Base-by-base conservation (phyloP, 1,284 basidiomycete species). In the Porodaedalea pini region DNA sequence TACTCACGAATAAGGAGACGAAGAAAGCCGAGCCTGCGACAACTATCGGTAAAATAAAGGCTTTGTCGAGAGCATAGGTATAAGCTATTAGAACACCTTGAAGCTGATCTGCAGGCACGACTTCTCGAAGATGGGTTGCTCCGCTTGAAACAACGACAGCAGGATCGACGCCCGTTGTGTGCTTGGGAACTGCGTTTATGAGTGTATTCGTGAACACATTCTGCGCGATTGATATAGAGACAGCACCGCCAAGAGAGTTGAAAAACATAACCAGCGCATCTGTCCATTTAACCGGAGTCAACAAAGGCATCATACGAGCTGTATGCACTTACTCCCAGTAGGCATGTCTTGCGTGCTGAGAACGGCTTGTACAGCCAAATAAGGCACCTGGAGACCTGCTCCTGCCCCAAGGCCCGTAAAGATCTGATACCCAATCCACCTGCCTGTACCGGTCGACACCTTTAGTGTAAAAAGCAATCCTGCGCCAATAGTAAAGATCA, bases 371-470 rank as follows among this genome's bases (percentile, higher is more conserved):
- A 61, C 59, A 21, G 55, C 59, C n/a, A 61, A 27, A 37, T 58
- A 61, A 8, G 59, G 59, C 19, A 61, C 56, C 40, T 61, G 59
- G 15, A 61, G 21, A 27, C 59, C 55, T 25, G 59, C 59, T 25
- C 59, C 59, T 5, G 59, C 59, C 36, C 59, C 59, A 1, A 61
- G 41, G 17, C 56, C 56, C 21, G 59, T 37, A n/a, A 61, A 23
- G 32, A 77, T 71, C 64, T 77, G 75, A 66, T 67, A 78, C 0
- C 76, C 77, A 51, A 75, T 69, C 49, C 77, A 62, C 36, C 68
- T 68, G 31, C 69, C 63, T 53, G 65, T 66, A 2, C 67, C 53
- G 1, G 72, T 73, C 34, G 63, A 11, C 10, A 66, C 65, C 36
- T 64, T 63, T 51, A 77, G 62, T 7, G 75, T 76, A 67, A 70